Evolutionary conservation across 2,329 filamentous ascomycete genomes (phyloP).

Genomic region (Alternaria brassicicola): DNA sequence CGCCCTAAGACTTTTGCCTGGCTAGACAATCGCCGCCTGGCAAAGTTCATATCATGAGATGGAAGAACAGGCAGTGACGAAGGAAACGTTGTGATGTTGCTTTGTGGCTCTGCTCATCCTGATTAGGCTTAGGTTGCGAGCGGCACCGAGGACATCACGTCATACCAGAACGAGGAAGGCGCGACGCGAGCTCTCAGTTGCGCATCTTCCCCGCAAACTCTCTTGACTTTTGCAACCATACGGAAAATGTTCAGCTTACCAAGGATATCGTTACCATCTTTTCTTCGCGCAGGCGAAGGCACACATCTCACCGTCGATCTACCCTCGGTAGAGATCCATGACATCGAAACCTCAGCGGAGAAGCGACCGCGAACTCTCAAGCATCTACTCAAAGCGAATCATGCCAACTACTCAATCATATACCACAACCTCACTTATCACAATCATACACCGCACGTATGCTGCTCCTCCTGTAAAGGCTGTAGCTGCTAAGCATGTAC

Average conservation of each 20-base stretch:
- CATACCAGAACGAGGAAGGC: constrained; percentile 32
- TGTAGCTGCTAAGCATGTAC: constrained; percentile 39
- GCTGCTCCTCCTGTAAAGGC: constrained; percentile 34
- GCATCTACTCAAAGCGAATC: constrained; percentile 88
- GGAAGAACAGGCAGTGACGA: background rate
- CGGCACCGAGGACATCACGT: constrained; percentile 22
- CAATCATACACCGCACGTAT: constrained; percentile 80
- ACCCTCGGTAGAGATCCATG: constrained; percentile 73
- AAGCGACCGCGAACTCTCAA: constrained; percentile 83
- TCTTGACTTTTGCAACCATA: constrained; percentile 11
- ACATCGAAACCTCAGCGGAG: constrained; percentile 79
- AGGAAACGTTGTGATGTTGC: background rate
- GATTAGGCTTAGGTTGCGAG: constrained; percentile 2
- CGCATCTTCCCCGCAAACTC: constrained; percentile 28
- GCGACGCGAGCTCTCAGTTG: constrained; percentile 17
- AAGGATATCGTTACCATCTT: constrained; percentile 27
- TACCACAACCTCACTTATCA: constrained; percentile 76
- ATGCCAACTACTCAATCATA: constrained; percentile 84
- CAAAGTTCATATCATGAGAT: background rate
- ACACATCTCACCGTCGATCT: constrained; percentile 55
- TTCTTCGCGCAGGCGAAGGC: constrained; percentile 23
- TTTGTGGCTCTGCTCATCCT: background rate
- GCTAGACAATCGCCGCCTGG: background rate
- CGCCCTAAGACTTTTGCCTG: background rate
- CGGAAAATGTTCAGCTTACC: constrained; percentile 33